Evolutionary conservation across 306 rosid genomes (phyloP).

Genomic region (Hylodesmum podocarpum): DNA sequence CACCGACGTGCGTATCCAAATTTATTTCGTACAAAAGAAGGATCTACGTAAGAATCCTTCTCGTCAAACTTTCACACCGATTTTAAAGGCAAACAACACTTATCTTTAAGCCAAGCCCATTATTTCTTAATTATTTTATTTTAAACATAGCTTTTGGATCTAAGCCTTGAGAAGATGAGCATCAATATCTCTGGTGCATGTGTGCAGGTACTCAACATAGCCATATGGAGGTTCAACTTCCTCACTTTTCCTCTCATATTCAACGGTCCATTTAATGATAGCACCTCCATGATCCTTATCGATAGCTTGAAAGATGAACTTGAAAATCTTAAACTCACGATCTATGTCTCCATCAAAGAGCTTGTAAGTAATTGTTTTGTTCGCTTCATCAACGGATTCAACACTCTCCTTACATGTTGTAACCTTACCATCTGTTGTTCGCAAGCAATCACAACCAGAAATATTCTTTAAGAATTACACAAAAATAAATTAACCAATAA

Average conservation of each 20-base stretch:
- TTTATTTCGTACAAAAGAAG: too few species aligned
- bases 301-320: neutral
- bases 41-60: too few species aligned
- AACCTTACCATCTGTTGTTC: constrained; percentile 11
- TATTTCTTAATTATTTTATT: too few species aligned
- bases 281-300: neutral
- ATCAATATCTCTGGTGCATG: constrained; percentile 6
- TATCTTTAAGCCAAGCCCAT: neutral
- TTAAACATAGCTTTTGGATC: neutral
- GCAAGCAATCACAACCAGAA: neutral
- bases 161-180: constrained; percentile 14
- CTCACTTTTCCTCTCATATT: constrained; percentile 21
- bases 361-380: neutral
- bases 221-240: constrained; percentile 19
- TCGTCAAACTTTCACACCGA: too few species aligned
- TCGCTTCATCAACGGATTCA: neutral
- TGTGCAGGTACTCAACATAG: neutral
- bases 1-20: too few species aligned
- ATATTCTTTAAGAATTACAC: too few species aligned
- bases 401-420: too few species aligned
- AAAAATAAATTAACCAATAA: too few species aligned
- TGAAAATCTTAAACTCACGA: neutral
- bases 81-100: too few species aligned
- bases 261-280: neutral
- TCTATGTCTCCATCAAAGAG: constrained; percentile 15